Conservation (phyloP, 164 flowering plant genomes). For the Magnolia changhungtana region DNA sequence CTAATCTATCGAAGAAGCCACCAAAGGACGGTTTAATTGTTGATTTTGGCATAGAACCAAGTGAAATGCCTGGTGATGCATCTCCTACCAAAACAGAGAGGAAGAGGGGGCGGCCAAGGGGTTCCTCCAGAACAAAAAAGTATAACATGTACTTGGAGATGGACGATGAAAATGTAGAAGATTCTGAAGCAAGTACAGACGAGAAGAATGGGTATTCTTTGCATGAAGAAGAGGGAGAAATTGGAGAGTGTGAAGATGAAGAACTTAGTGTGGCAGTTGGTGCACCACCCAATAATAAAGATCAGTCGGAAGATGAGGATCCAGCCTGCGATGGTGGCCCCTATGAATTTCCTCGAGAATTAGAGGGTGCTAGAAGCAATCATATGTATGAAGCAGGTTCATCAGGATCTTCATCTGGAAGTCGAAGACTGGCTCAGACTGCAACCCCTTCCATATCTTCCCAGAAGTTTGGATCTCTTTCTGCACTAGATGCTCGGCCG, state of each 20-base stretch:
- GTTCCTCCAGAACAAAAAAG: constrained; percentile 35
- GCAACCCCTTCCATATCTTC: constrained; percentile 66
- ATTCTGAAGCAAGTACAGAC: constrained; percentile 83
- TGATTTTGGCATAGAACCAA: constrained; percentile 37
- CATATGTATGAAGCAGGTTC: constrained; percentile 63
- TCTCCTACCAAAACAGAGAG: constrained; percentile 49
- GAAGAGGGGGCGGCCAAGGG: constrained; percentile 83
- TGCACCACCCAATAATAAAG: constrained; percentile 26
- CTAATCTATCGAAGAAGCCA: constrained; percentile 74
- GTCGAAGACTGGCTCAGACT: constrained; percentile 45
- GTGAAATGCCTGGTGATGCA: constrained; percentile 42
- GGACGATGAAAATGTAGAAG: constrained; percentile 86
- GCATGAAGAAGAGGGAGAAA: constrained; percentile 84
- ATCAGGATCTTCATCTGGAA: constrained; percentile 79
- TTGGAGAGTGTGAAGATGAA: constrained; percentile 82
- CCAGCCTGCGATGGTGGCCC: constrained; percentile 40
- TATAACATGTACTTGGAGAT: constrained; percentile 66
- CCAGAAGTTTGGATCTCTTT: constrained; percentile 89
- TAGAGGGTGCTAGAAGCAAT: constrained; percentile 38
- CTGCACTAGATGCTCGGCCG: constrained; percentile 92
- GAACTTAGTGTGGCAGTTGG: constrained; percentile 58
- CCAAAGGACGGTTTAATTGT: constrained; percentile 40
- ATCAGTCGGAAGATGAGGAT: constrained; percentile 66
- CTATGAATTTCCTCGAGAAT: constrained; percentile 38
- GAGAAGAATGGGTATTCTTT: constrained; percentile 60